Conservation (phyloP, 2,329 filamentous ascomycete species). For the Coleophoma cylindrospora region DNA sequence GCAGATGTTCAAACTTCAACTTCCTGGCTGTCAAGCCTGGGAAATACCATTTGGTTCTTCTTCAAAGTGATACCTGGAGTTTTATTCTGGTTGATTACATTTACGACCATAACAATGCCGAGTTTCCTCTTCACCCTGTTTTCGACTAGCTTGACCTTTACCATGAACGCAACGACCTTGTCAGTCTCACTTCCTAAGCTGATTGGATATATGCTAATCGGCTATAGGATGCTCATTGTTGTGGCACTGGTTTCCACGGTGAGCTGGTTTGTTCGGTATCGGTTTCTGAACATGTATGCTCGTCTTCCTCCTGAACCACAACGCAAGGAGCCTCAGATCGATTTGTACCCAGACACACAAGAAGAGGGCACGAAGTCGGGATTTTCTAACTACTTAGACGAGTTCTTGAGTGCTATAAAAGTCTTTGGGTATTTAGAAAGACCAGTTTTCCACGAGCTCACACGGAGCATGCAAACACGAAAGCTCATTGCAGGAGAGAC, state of each 20-base stretch:
- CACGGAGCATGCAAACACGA: slow-evolving; percentile 94
- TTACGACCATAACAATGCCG: slow-evolving; percentile 83
- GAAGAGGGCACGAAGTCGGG: slow-evolving; percentile 88
- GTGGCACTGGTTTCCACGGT: slow-evolving; percentile 74
- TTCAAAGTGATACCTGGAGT: slow-evolving; percentile 52
- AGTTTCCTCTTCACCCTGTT: slow-evolving; percentile 86
- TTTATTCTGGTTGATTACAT: slow-evolving; percentile 76
- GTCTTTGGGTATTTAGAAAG: slow-evolving; percentile 97
- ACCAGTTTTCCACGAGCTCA: slow-evolving; percentile 96
- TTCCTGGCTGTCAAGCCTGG: slow-evolving; percentile 55
- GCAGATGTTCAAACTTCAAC: slow-evolving; percentile 32
- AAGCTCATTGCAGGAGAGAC: slow-evolving; percentile 97
- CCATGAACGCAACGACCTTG: slow-evolving; percentile 97
- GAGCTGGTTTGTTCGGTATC: slow-evolving; percentile 92
- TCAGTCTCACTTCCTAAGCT: slow-evolving; percentile 37
- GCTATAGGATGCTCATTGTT: slow-evolving; percentile 65
- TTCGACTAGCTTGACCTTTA: slow-evolving; percentile 91
- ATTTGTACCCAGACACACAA: slow-evolving; percentile 89
- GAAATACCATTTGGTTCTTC: slow-evolving; percentile 46
- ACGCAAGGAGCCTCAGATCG: slow-evolving; percentile 91
- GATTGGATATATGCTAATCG: slow-evolving; percentile 10
- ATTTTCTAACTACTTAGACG: slow-evolving; percentile 92
- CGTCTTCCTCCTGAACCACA: slow-evolving; percentile 90
- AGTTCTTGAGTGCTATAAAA: slow-evolving; percentile 97
- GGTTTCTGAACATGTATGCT: slow-evolving; percentile 95